These are phyloP conservation scores for Cladobotryum mycophilum DNA, from an alignment of 2,329 filamentous ascomycete genomes.

Conservation along the genomic window DNA sequence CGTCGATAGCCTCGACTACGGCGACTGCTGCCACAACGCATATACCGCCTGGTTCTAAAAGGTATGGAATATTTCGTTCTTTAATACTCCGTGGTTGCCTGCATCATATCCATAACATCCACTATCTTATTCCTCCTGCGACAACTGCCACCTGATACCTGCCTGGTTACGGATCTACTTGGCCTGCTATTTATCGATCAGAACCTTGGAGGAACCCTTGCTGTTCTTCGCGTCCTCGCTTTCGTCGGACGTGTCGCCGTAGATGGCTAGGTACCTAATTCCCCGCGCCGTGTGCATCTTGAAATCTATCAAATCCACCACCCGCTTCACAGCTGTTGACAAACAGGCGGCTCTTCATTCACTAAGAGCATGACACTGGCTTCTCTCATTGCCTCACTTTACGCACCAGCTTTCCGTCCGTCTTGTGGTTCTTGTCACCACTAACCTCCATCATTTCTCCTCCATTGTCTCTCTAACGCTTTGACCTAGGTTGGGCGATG, in stretches of 20 bases:
- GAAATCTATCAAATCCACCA: not conserved
- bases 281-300: not conserved
- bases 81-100: not conserved
- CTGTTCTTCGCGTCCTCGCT: not conserved
- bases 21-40: conserved; percentile 10
- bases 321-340: not conserved
- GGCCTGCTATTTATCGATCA: not conserved
- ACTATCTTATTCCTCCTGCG: not conserved
- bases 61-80: conserved; percentile 13
- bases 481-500: not conserved
- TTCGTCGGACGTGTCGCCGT: conserved; percentile 5
- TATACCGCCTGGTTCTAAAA: conserved; percentile 13
- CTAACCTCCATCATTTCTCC: conserved; percentile 14
- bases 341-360: not conserved
- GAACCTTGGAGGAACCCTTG: not conserved
- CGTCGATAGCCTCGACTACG: conserved; percentile 25
- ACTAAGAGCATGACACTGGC: not conserved
- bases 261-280: conserved; percentile 5
- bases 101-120: not conserved
- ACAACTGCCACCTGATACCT: not conserved
- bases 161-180: not conserved
- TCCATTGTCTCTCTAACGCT: conserved; percentile 12
- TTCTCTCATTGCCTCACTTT: not conserved
- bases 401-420: not conserved
- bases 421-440: not conserved